Base-by-base conservation (phyloP, 1,139 yeast genomes). In the Pichia sp. region DNA sequence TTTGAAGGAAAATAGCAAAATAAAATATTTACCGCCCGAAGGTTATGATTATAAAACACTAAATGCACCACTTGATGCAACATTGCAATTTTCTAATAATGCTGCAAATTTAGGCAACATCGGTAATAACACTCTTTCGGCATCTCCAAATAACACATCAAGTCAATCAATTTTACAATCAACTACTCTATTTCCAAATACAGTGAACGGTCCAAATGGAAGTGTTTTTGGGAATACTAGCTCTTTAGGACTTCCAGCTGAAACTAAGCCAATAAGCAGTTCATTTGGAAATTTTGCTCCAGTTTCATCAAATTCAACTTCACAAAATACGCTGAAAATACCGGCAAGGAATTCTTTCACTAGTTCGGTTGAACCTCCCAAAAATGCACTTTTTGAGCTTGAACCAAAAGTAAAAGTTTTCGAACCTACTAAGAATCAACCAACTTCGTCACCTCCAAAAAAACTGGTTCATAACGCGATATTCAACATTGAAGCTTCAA, bases 401-500 rank as follows among this genome's bases (percentile, higher is more conserved):
- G 10, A 13, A 28, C 45, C 46, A 43, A 30, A 48, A 14, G 19
- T 18, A 28, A 14, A 34, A 14, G n/a, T 47, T 8, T 42, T 46
- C 10, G 27, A 36, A 10, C 16, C 41, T 10, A 19, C 11, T 36
- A 14, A 2, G 5, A 8, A 8, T n/a, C 38, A 34, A n/a, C 38
- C 7, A n/a, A 10, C 38, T 7, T 6, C 4, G 25, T 14, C 18
- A 34, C 56, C 51, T 10, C 55, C 48, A 27, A 56, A 49, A 45
- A 60, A 50, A 47, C 56, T 58, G 9, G 50, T 52, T 11, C 62
- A 64, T 5, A 45, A 48, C 19, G 44, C 56, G 0, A 31, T 25
- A 6, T 64, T 61, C 43, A 44, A 52, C 13, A 1, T 25, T 2
- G 66, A 64, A 2, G 57, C 60, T 1, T 28, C n/a, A 6, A 59